Base-by-base conservation (phyloP, 2,329 filamentous ascomycete genomes). In the Beauveria medogensis region DNA sequence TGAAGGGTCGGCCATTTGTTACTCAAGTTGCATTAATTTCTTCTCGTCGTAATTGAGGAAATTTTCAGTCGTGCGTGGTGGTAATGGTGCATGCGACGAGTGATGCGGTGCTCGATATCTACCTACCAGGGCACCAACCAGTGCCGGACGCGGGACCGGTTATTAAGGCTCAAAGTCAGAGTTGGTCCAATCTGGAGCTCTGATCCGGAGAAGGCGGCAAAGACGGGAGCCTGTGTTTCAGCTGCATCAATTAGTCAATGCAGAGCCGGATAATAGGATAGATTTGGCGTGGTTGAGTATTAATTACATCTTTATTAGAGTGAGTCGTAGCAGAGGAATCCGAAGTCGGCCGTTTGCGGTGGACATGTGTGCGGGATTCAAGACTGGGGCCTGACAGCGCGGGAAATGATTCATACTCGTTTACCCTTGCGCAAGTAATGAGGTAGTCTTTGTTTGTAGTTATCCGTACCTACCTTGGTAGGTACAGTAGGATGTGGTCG, bases 281-380 rank as follows among this genome's bases (percentile, higher is more conserved):
- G 22, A 5, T 16, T 26, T 18, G 44, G 44, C 16, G 44, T 24
- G 44, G 22, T 47, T 47, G 12, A 37, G 34, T 37, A 37, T 16
- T 37, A 6, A 37, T 16, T 16, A 6, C 14, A 37, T 37, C 5
- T 16, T 16, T 37, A 5, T 37, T 16, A 14, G 34, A 16, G 12
- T 37, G 34, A 37, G 54, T 47, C 6, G 54, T 37, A 24, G 8
- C n/a, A 8, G 43, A 26, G 30, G 9, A 60, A 60, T 54, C 58
- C 58, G 58, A 60, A 55, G 58, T 60, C 58, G 58, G 58, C 58
- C 58, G 58, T 60, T 54, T 28, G 51, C 24, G 20, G 44, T 48
- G 51, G 41, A 44, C 51, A 41, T 41, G n/a, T 41, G 43, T 48
- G 24, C 43, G 10, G 22, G 2, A 20, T n/a, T 26, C n/a, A 26